phyloP scores from a whole-genome alignment of 257 asterid genomes.

The Leonotis leonurus region DNA sequence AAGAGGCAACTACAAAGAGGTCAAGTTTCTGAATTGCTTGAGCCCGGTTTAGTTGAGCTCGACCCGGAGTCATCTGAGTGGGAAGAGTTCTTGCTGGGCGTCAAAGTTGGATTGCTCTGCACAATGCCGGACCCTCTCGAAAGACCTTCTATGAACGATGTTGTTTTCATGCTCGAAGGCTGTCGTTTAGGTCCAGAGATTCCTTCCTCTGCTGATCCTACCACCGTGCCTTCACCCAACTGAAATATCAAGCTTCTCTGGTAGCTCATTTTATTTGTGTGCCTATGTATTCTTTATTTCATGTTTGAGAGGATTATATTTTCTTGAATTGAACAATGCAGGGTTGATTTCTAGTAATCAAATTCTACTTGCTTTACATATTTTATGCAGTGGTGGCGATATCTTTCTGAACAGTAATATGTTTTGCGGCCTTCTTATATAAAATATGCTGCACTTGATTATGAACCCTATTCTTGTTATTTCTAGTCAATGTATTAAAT shows the following conservation, averaged over 20 bases:
- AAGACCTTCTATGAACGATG: constrained; percentile 63
- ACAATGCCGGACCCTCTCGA: constrained; percentile 68
- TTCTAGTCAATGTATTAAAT: neutral
- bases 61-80: constrained; percentile 82
- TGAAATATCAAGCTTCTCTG: neutral
- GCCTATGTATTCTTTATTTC: constrained; percentile 29
- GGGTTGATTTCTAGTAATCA: neutral
- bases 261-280: neutral
- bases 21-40: constrained; percentile 55
- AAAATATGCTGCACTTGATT: neutral
- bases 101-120: constrained; percentile 71
- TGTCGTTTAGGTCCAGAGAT: constrained; percentile 63
- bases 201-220: constrained; percentile 71
- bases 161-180: constrained; percentile 78
- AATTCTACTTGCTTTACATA: neutral
- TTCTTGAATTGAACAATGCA: neutral
- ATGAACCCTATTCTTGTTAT: neutral
- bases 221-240: constrained; percentile 55
- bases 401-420: neutral
- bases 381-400: neutral
- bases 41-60: constrained; percentile 71
- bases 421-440: neutral
- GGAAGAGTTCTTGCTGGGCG: constrained; percentile 73
- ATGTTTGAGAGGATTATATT: constrained; percentile 10
- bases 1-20: constrained; percentile 72